phyloP scores from a whole-genome alignment of 352 stramenopile species.

The Pythium rhizo-oryzae region DNA sequence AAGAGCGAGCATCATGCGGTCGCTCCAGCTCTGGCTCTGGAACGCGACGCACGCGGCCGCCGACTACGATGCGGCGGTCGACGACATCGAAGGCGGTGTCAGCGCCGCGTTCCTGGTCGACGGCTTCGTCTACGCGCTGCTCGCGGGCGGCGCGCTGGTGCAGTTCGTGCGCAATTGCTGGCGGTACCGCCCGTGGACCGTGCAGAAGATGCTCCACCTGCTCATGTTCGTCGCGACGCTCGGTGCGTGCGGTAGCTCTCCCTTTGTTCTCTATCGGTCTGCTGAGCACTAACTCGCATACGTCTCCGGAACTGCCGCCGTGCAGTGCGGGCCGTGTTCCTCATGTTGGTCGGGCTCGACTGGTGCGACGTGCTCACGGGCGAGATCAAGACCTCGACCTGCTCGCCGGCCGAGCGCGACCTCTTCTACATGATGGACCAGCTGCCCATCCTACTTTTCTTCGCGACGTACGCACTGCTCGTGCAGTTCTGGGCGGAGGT shows the following conservation, averaged over 20 bases:
- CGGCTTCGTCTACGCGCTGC: slow-evolving; percentile 65
- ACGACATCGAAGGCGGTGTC: slow-evolving; percentile 55
- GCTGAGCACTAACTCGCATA: no score
- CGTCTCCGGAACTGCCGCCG: no score
- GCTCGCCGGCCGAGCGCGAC: slow-evolving; percentile 64
- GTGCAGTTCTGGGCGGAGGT: slow-evolving; percentile 90
- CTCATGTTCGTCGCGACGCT: slow-evolving; percentile 82
- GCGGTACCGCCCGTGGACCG: slow-evolving; percentile 81
- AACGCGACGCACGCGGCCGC: slow-evolving; percentile 14
- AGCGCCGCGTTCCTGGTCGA: slow-evolving; percentile 69
- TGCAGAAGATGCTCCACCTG: slow-evolving; percentile 89
- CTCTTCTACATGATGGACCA: slow-evolving; percentile 89
- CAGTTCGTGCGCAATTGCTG: slow-evolving; percentile 86
- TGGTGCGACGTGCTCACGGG: slow-evolving; percentile 83
- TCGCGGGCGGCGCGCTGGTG: slow-evolving; percentile 54
- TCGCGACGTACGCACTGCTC: slow-evolving; percentile 80
- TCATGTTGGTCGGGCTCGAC: slow-evolving; percentile 71
- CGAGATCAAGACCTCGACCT: slow-evolving; percentile 58
- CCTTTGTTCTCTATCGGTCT: no score
- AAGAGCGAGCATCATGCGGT: not conserved
- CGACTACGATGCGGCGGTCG: slow-evolving; percentile 26
- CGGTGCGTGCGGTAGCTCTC: slow-evolving; percentile 28
- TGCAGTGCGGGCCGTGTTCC: slow-evolving; percentile 65
- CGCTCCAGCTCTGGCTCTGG: slow-evolving; percentile 29
- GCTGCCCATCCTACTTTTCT: slow-evolving; percentile 80